phyloP scores from a whole-genome alignment of 257 asterid genomes.

The Solanum habrochaites region DNA sequence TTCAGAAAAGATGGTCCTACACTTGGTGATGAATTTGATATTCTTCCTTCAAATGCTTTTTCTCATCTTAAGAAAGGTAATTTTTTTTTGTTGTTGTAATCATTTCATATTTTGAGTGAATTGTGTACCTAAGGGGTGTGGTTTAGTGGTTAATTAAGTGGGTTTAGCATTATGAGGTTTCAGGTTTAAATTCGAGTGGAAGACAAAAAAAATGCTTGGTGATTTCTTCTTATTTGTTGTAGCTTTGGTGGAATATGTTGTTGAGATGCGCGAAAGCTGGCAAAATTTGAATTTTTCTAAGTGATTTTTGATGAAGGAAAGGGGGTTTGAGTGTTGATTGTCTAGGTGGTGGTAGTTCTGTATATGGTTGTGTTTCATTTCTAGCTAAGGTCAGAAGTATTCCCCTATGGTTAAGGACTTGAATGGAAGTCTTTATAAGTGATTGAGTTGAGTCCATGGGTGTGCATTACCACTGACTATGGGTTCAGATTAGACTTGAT shows the following conservation, averaged over 20 bases:
- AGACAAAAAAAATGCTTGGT: background rate
- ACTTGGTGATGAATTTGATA: constrained; percentile 65
- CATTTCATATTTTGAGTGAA: background rate
- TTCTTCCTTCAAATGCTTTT: constrained; percentile 56
- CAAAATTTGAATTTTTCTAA: too few species aligned
- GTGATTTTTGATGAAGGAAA: background rate
- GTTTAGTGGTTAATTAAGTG: background rate
- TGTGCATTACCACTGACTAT: background rate
- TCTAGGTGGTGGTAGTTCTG: background rate
- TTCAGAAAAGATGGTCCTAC: constrained; percentile 88
- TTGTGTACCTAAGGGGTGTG: background rate
- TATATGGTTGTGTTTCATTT: background rate
- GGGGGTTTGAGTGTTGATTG: background rate
- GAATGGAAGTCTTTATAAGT: background rate
- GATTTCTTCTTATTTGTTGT: background rate
- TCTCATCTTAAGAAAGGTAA: constrained; percentile 9
- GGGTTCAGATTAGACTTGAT: background rate
- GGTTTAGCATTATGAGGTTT: background rate
- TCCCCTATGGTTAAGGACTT: background rate
- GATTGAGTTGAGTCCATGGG: background rate
- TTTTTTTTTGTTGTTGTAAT: background rate
- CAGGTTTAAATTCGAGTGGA: background rate
- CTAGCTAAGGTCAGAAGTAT: background rate
- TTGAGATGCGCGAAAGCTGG: background rate
- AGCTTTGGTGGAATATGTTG: background rate